phyloP scores from a whole-genome alignment of 2,329 filamentous ascomycete species.

The Gaeumannomyces sp. region DNA sequence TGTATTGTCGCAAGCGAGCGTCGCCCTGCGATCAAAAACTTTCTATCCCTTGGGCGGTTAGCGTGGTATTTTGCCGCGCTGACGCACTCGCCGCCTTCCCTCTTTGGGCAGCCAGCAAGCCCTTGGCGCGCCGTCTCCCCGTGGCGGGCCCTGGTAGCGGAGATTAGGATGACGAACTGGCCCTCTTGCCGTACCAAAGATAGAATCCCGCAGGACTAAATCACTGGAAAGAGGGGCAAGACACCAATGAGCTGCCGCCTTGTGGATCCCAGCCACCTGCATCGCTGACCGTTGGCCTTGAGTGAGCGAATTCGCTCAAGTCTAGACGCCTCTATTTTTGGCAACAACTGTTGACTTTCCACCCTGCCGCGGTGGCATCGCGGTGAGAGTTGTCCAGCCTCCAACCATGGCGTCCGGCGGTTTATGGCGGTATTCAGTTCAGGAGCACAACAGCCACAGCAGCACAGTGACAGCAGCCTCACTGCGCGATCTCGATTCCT shows the following conservation, averaged over 20 bases:
- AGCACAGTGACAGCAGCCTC: too few species aligned
- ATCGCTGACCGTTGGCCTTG: neutral
- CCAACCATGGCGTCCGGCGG: too few species aligned
- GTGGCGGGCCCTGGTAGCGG: too few species aligned
- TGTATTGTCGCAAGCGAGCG: too few species aligned
- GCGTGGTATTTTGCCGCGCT: neutral
- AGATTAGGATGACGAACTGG: neutral
- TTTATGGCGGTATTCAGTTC: too few species aligned
- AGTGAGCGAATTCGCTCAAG: neutral
- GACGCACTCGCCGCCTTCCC: neutral
- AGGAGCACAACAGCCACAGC: neutral
- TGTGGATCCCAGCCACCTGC: neutral
- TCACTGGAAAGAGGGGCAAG: neutral
- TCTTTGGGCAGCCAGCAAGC: neutral
- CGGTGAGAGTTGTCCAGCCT: neutral
- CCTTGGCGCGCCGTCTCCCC: neutral
- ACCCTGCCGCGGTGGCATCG: neutral
- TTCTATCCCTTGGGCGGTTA: neutral
- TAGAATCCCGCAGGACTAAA: neutral
- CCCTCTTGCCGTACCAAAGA: neutral
- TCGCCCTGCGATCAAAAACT: neutral
- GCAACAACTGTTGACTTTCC: neutral
- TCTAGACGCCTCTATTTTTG: neutral
- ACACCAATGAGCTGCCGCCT: neutral
- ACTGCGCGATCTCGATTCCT: too few species aligned